Percentiles rank a stretch among this genome's conserved stretches.
Conservation (phyloP, 1,284 basidiomycete species). For the Pseudozyma sp. region DNA sequence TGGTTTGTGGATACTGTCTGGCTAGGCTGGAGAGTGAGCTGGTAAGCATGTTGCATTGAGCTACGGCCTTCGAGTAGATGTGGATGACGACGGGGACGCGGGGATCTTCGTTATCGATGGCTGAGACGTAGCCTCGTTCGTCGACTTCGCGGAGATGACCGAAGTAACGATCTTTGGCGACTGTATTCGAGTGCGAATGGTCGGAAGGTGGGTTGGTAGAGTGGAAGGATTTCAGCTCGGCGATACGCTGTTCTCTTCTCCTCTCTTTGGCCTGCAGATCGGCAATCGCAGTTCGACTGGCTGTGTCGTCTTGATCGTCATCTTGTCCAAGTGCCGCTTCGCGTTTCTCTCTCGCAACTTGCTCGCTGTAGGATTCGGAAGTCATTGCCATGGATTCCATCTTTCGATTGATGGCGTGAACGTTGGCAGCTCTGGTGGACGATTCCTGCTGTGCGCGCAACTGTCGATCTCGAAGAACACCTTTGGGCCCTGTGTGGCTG, state of each 20-base stretch:
- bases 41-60: conserved; percentile 52
- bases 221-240: conserved; percentile 40
- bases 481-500: conserved; percentile 58
- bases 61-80: conserved; percentile 59
- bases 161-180: conserved; percentile 38
- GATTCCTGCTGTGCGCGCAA: conserved; percentile 26
- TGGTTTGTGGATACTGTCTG: conserved; percentile 51
- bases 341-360: conserved; percentile 29
- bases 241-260: conserved; percentile 43
- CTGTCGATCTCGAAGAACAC: conserved; percentile 52
- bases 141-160: conserved; percentile 62
- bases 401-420: conserved; percentile 34
- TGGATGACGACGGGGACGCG: conserved; percentile 56
- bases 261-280: conserved; percentile 46
- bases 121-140: conserved; percentile 52
- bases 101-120: conserved; percentile 53
- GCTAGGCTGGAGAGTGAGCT: conserved; percentile 49
- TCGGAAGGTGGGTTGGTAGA: background rate
- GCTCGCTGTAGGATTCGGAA: conserved; percentile 47
- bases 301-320: conserved; percentile 25
- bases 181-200: background rate
- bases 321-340: conserved; percentile 20
- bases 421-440: conserved; percentile 11
- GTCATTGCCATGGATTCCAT: conserved; percentile 44
- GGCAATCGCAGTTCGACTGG: conserved; percentile 37